These are phyloP conservation scores for Penicillium robsamsonii DNA, from an alignment of 495 filamentous ascomycete species.

Conservation along the genomic window DNA sequence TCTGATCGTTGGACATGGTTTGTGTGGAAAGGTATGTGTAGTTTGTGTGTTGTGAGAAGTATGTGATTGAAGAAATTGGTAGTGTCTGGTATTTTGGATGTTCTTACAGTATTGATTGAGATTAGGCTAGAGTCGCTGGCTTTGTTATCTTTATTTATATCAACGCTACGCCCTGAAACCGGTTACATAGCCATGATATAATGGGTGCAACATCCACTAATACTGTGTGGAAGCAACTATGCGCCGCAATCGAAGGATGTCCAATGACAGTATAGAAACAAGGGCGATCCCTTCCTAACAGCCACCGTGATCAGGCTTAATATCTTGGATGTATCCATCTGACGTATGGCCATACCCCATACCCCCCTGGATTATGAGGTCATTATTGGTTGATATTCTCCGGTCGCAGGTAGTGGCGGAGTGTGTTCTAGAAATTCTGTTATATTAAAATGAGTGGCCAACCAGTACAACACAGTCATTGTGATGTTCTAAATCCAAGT, in stretches of 20 bases:
- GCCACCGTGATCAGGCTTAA: not conserved
- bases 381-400: slow-evolving; percentile 18
- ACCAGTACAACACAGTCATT: not conserved
- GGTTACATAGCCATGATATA: slow-evolving; percentile 28
- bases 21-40: not conserved
- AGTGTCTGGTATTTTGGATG: not conserved
- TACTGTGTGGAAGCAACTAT: slow-evolving; percentile 10
- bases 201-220: slow-evolving; percentile 23
- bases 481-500: not conserved
- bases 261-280: not conserved
- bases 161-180: slow-evolving; percentile 8
- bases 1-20: slow-evolving; percentile 7
- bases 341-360: not conserved
- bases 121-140: not conserved
- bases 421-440: not conserved
- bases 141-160: slow-evolving; percentile 1
- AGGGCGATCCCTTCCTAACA: not conserved
- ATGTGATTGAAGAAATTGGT: not conserved
- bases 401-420: not conserved
- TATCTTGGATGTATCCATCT: slow-evolving; percentile 5
- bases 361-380: not conserved
- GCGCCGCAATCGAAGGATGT: not conserved
- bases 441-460: slow-evolving; percentile 9
- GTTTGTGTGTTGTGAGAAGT: not conserved
- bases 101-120: not conserved